A percentile compares a stretch with the other conserved stretches of the same genome.
Evolutionary conservation across 2,329 filamentous ascomycete species (phyloP).

Genomic region (Alternaria sp.): DNA sequence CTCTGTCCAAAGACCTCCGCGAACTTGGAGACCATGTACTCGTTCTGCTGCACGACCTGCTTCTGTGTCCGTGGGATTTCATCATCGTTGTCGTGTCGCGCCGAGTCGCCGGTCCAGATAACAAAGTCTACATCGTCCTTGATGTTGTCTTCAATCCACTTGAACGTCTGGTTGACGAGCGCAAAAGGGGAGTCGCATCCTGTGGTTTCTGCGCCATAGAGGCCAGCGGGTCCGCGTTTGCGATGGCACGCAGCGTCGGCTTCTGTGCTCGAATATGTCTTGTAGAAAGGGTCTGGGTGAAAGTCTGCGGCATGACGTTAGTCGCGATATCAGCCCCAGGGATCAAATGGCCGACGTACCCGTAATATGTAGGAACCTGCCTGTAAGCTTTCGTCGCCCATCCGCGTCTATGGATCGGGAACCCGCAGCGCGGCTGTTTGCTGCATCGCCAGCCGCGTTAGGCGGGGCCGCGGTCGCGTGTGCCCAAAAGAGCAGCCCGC

Average conservation of each 20-base stretch:
- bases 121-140: conserved; percentile 85
- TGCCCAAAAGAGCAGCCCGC: conserved; percentile 35
- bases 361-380: conserved; percentile 86
- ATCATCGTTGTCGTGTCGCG: conserved; percentile 88
- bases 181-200: conserved; percentile 85
- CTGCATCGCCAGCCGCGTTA: conserved; percentile 20
- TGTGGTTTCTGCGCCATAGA: conserved; percentile 83
- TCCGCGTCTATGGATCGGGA: conserved; percentile 13
- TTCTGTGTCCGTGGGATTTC: conserved; percentile 73
- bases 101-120: conserved; percentile 90
- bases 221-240: conserved; percentile 75
- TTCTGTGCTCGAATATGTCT: conserved; percentile 74
- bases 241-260: conserved; percentile 78
- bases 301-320: conserved; percentile 67
- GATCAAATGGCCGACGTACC: conserved; percentile 59
- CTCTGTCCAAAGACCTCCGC: conserved; percentile 68
- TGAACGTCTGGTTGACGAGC: conserved; percentile 85
- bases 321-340: neutral
- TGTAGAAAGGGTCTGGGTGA: conserved; percentile 89
- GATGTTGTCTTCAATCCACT: conserved; percentile 82
- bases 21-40: conserved; percentile 77
- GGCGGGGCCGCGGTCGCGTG: conserved; percentile 38
- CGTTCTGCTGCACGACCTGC: conserved; percentile 81
- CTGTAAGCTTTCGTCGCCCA: conserved; percentile 51
- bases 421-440: conserved; percentile 11